Conservation (phyloP, 2,329 filamentous ascomycete genomes). For the Cryoendolithus antarcticus region DNA sequence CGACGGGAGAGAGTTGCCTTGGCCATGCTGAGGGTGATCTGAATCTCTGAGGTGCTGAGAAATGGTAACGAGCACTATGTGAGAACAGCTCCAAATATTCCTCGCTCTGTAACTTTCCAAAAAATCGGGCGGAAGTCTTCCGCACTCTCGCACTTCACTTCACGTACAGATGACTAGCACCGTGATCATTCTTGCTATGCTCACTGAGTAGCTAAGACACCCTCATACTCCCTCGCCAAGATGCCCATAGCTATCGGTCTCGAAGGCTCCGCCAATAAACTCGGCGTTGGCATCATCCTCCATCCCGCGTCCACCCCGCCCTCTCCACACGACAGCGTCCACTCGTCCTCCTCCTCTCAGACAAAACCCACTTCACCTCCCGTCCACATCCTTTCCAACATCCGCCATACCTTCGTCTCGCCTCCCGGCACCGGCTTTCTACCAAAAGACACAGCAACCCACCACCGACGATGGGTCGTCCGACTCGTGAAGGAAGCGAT, state of each 20-base stretch:
- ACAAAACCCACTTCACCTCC: constrained; percentile 23
- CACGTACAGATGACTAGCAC: too few relatives aligned
- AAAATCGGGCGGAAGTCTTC: too few relatives aligned
- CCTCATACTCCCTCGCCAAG: constrained; percentile 1
- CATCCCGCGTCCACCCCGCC: constrained; percentile 42
- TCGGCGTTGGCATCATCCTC: constrained; percentile 82
- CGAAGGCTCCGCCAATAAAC: constrained; percentile 96
- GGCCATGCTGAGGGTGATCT: too few relatives aligned
- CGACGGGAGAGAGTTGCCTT: constrained; percentile 40
- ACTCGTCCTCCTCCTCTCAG: constrained; percentile 9
- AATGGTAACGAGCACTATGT: too few relatives aligned
- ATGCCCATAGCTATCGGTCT: constrained; percentile 54
- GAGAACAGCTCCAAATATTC: too few relatives aligned
- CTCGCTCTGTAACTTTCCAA: too few relatives aligned
- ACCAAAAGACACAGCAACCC: constrained; percentile 86
- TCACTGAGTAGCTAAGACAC: too few relatives aligned
- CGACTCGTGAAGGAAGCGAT: constrained; percentile 70
- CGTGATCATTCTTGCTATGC: too few relatives aligned
- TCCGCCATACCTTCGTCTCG: constrained; percentile 85
- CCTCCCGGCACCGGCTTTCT: constrained; percentile 90
- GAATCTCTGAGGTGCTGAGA: too few relatives aligned
- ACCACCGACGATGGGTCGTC: constrained; percentile 81
- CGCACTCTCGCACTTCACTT: too few relatives aligned
- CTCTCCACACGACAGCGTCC: constrained; percentile 23
- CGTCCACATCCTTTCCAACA: constrained; percentile 72